Conservation (phyloP, 164 flowering plant genomes). For the Vitis vinifera region DNA sequence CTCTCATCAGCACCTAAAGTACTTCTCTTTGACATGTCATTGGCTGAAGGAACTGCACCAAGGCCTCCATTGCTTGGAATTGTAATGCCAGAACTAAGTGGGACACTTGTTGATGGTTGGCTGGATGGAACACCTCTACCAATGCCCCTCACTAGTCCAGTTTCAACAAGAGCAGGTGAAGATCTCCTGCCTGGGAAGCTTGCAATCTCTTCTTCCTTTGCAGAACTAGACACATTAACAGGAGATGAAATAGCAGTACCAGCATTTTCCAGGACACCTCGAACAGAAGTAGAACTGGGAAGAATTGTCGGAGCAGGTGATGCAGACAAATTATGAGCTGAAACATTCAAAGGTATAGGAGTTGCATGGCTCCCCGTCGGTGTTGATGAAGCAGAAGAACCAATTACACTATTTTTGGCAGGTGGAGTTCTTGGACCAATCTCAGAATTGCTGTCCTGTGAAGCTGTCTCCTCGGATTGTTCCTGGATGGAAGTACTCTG, state of each 20-base stretch:
- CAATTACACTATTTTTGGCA: conserved; percentile 48
- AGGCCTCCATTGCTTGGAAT: conserved; percentile 51
- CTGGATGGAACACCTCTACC: conserved; percentile 54
- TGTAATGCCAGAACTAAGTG: conserved; percentile 50
- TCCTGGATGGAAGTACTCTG: conserved; percentile 50
- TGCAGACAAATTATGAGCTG: conserved; percentile 36
- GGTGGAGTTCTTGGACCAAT: conserved; percentile 65
- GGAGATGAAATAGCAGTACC: conserved; percentile 49
- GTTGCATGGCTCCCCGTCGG: conserved; percentile 48
- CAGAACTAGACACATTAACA: conserved; percentile 39
- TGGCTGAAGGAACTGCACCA: conserved; percentile 45
- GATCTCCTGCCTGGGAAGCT: conserved; percentile 63
- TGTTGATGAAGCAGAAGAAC: conserved; percentile 51
- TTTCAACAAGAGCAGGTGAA: conserved; percentile 67
- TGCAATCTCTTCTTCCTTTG: conserved; percentile 74
- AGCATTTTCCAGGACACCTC: conserved; percentile 49
- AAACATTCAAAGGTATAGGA: conserved; percentile 34
- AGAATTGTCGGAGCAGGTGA: conserved; percentile 42
- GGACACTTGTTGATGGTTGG: conserved; percentile 49
- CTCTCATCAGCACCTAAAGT: conserved; percentile 72
- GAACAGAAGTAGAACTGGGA: conserved; percentile 44
- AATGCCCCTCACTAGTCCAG: conserved; percentile 55
- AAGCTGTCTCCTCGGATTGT: conserved; percentile 65
- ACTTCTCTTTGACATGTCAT: conserved; percentile 74
- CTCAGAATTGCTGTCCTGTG: conserved; percentile 72